Evolutionary conservation across 1,284 basidiomycete genomes (phyloP).

Genomic region (Cutaneotrichosporon cutaneum): DNA sequence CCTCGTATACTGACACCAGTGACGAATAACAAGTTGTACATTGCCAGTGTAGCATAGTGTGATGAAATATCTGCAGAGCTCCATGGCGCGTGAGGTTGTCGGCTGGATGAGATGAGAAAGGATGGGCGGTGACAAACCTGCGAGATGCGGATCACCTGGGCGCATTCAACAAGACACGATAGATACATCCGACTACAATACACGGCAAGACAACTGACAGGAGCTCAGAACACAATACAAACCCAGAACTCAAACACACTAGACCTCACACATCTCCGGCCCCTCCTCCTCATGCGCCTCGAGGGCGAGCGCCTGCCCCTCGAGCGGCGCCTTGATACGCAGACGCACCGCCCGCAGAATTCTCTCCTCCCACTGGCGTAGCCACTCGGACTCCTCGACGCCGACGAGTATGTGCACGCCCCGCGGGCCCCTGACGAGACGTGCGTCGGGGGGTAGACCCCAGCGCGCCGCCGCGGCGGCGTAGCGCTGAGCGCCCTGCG

Average conservation of each 20-base stretch:
- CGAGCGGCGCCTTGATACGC: constrained; percentile 1
- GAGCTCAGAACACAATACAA: too few relatives aligned
- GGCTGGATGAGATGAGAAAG: too few relatives aligned
- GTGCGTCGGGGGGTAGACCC: not conserved
- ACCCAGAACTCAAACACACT: not conserved
- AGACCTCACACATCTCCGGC: not conserved
- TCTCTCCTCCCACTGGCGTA: not conserved
- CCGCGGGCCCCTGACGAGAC: not conserved
- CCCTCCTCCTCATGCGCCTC: not conserved
- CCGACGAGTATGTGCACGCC: constrained; percentile 1
- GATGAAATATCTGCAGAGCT: not conserved
- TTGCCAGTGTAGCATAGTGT: not conserved
- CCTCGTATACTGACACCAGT: not conserved
- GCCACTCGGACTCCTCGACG: not conserved
- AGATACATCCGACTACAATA: too few relatives aligned
- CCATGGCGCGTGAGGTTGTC: too few relatives aligned
- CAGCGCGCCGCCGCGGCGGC: not conserved
- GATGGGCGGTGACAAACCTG: too few relatives aligned
- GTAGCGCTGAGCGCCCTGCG: not conserved
- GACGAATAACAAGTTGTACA: not conserved
- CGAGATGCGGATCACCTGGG: too few relatives aligned
- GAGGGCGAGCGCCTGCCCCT: not conserved
- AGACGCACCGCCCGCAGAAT: not conserved
- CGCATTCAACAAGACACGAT: too few relatives aligned
- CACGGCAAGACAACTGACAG: not conserved